These are phyloP conservation scores for Russula ochroleuca DNA, from an alignment of 768 basidiomycete species.

Conservation along the genomic window DNA sequence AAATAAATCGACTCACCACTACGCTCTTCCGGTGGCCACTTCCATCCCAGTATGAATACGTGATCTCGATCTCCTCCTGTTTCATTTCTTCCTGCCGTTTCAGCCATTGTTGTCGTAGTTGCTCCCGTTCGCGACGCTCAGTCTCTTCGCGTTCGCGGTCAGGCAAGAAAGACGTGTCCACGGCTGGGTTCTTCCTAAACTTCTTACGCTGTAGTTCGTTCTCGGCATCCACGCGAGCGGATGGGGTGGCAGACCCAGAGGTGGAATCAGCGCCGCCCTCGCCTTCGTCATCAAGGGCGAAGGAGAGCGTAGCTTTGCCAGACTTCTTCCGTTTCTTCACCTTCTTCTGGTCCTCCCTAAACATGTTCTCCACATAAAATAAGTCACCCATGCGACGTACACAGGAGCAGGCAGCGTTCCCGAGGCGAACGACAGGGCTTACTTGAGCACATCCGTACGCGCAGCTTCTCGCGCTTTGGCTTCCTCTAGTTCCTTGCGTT, in stretches of 20 bases:
- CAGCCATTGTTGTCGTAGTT: conserved; percentile 87
- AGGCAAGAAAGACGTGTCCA: conserved; percentile 97
- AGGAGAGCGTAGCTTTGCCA: conserved; percentile 85
- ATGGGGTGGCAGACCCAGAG: conserved; percentile 35
- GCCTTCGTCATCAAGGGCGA: conserved; percentile 82
- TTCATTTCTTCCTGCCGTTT: conserved; percentile 63
- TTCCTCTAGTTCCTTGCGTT: conserved; percentile 84
- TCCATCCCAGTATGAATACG: conserved; percentile 98
- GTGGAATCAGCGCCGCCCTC: conserved; percentile 44
- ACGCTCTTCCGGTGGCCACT: conserved; percentile 94
- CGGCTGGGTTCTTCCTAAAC: conserved; percentile 90
- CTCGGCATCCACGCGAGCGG: conserved; percentile 37
- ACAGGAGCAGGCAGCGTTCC: conserved; percentile 13
- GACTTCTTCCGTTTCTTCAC: conserved; percentile 91
- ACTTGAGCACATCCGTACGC: conserved; percentile 79
- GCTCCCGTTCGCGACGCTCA: conserved; percentile 84
- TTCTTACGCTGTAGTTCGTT: conserved; percentile 66
- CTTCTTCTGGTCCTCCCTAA: conserved; percentile 84
- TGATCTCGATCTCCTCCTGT: conserved; percentile 77
- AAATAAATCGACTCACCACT: conserved; percentile 48
- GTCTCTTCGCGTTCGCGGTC: conserved; percentile 96
- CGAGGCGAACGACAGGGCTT: conserved; percentile 42
- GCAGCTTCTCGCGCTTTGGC: conserved; percentile 88
- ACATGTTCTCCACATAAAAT: conserved; percentile 75
- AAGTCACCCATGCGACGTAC: conserved; percentile 47